Base-by-base conservation (phyloP, 2,329 filamentous ascomycete genomes). In the Pseudopyrenochaeta lycopersici region DNA sequence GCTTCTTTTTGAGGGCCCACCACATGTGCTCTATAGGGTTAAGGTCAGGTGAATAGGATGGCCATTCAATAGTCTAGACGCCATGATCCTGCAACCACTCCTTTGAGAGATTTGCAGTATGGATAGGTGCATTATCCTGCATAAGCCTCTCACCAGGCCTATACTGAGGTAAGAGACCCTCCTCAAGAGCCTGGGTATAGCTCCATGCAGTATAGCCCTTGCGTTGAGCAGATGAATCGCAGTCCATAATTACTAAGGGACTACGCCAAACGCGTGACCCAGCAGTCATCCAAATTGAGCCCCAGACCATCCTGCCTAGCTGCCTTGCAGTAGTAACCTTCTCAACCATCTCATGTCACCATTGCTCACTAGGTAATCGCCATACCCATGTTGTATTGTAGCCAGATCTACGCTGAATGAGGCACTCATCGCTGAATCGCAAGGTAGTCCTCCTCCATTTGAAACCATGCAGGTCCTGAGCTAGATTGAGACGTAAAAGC, bases 11-110 rank as follows among this genome's bases (percentile, higher is more conserved):
- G 14, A 68, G 53, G 0, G 39, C 32, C 35, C 44, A 56, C 60
- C 49, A 70, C 9, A 59, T 20, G 49, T 68, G 53, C 36, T 70
- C 42, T 47, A 67, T 64, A 20, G 56, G 62, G 45, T 67, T 70
- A 17, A 67, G 49, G 40, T 68, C 56, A 10, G 63, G 60, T 36
- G 54, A 65, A 40, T 65, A 66, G 11, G 54, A 54, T 6, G 57
- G 64, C 17, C 38, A 62, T 11, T 63, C 39, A 23, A 64, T 33
- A 10, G 52, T 23, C 29, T 33, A 18, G 44, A 68, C 52, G 2
- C 49, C 35, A 36, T 61, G 45, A 6, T 40, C 23, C 40, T 54
- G 46, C 5, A 70, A 32, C 35, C 46, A 69, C 7, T 58, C 43
- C 11, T 39, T 66, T 27, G 23, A 27, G 23, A 27, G 23, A 27